A percentile compares a stretch with the other conserved stretches of the same genome.
These are phyloP conservation scores for Saccharomycopsis capsularis DNA, from an alignment of 805 yeast species.

Conservation along the genomic window DNA sequence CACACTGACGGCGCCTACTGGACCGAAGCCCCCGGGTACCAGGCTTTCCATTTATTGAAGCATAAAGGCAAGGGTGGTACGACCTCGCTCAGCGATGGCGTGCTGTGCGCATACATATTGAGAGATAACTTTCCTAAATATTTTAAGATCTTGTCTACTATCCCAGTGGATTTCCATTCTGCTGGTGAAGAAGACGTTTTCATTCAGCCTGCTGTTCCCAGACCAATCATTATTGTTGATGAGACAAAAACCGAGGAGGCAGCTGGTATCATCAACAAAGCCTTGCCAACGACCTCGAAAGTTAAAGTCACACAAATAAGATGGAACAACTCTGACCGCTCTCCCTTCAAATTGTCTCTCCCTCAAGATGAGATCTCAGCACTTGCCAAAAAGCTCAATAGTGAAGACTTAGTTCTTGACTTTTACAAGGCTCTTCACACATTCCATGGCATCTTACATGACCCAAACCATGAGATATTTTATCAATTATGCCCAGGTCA, in stretches of 20 bases:
- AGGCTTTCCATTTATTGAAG: conserved; percentile 54
- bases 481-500: conserved; percentile 58
- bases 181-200: conserved; percentile 63
- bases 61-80: conserved; percentile 63
- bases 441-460: conserved; percentile 49
- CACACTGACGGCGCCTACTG: conserved; percentile 76
- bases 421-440: conserved; percentile 51
- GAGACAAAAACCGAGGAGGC: too few relatives aligned
- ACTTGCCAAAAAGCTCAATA: not conserved
- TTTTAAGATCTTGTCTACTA: conserved; percentile 41
- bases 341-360: conserved; percentile 33
- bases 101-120: conserved; percentile 49
- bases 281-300: too few relatives aligned
- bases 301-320: conserved; percentile 49
- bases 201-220: conserved; percentile 49
- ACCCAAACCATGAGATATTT: conserved; percentile 43
- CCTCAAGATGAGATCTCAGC: not conserved
- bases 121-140: conserved; percentile 42
- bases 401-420: not conserved
- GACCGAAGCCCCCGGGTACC: conserved; percentile 67
- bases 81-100: conserved; percentile 61
- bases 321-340: conserved; percentile 68
- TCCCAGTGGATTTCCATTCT: conserved; percentile 62
- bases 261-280: too few relatives aligned
- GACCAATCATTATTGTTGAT: conserved; percentile 53